Conservation (phyloP, 2,329 filamentous ascomycete genomes). For the Fusarium sp. region DNA sequence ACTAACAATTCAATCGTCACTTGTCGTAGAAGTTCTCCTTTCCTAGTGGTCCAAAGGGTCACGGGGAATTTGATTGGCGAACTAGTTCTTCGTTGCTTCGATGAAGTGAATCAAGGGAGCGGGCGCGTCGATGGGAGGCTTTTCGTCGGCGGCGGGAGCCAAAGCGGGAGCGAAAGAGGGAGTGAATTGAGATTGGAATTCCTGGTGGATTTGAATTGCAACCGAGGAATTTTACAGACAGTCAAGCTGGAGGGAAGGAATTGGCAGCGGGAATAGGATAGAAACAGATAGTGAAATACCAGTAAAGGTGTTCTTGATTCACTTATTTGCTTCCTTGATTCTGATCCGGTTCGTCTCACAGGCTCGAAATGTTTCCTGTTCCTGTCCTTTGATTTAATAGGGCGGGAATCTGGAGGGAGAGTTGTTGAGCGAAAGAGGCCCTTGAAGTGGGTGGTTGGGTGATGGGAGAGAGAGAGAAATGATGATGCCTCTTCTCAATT, state of each 20-base stretch:
- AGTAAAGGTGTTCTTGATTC: conserved; percentile 54
- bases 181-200: conserved; percentile 51
- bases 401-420: conserved; percentile 33
- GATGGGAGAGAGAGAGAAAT: conserved; percentile 39
- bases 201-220: conserved; percentile 50
- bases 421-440: conserved; percentile 17
- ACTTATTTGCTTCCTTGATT: conserved; percentile 45
- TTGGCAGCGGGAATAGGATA: conserved; percentile 34
- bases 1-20: conserved; percentile 28
- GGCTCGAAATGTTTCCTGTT: conserved; percentile 35
- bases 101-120: conserved; percentile 46
- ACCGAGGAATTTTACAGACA: conserved; percentile 56
- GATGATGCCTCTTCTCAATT: conserved; percentile 50
- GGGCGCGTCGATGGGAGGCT: conserved; percentile 43
- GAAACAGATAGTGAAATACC: conserved; percentile 53
- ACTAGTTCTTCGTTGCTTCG: conserved; percentile 42
- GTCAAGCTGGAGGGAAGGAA: conserved; percentile 34
- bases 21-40: conserved; percentile 24
- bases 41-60: conserved; percentile 48
- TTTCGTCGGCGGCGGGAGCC: conserved; percentile 35
- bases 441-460: conserved; percentile 19
- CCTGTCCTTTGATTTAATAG: conserved; percentile 47
- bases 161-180: conserved; percentile 31
- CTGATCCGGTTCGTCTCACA: conserved; percentile 42
- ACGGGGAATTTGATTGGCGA: conserved; percentile 37